These are phyloP conservation scores for Rhodomyrtus tomentosa DNA, from an alignment of 345 rosid genomes.

Conservation along the genomic window DNA sequence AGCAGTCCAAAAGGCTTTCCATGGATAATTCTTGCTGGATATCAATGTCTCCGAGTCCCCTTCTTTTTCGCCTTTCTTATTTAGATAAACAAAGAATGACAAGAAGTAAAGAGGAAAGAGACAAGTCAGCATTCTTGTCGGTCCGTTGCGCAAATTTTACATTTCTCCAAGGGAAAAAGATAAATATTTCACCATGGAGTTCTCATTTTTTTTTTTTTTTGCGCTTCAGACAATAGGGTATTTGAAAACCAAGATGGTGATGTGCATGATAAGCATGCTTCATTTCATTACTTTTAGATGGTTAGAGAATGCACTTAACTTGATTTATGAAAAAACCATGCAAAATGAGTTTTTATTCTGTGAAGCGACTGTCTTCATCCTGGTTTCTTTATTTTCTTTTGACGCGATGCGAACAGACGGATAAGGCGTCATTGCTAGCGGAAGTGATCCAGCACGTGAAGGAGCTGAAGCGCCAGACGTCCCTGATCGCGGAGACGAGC, in stretches of 20 bases:
- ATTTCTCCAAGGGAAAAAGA: not conserved
- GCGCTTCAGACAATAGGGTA: not conserved
- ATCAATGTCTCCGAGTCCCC: constrained; percentile 8
- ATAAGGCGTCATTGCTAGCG: constrained; percentile 92
- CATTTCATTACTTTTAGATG: not conserved
- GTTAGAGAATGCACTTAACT: not conserved
- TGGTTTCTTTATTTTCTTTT: not conserved
- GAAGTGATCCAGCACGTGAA: constrained; percentile 98
- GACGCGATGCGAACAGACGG: constrained; percentile 36
- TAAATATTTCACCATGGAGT: not conserved
- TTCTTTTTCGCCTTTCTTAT: not conserved
- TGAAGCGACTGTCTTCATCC: not conserved
- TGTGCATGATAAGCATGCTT: not conserved
- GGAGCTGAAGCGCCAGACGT: constrained; percentile 76
- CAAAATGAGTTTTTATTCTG: not conserved
- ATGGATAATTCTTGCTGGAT: constrained; percentile 51
- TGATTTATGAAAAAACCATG: not conserved
- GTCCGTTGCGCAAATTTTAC: constrained; percentile 7
- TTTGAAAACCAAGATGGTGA: not conserved
- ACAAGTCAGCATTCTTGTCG: constrained; percentile 24
- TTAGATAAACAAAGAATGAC: not conserved
- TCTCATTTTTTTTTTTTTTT: not conserved
- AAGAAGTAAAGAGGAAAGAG: constrained; percentile 13
- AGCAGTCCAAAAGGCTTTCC: constrained; percentile 54
- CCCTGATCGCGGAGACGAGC: constrained; percentile 70